Evolutionary conservation across 768 basidiomycete species (phyloP).

Genomic region (Cystofilobasidium capitatum): DNA sequence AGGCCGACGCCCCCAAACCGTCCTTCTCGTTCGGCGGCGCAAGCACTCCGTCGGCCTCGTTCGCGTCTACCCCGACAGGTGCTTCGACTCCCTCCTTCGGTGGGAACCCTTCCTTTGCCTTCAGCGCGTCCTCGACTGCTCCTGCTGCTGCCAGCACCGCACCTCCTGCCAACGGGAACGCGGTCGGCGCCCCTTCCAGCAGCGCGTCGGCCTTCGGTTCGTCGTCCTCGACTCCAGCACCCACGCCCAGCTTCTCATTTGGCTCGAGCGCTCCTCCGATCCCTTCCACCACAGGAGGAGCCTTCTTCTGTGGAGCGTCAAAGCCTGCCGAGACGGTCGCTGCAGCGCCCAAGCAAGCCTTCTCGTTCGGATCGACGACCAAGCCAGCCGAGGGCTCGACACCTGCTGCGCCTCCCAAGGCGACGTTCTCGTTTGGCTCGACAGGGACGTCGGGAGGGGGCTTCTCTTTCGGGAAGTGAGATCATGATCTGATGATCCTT

Average conservation of each 20-base stretch:
- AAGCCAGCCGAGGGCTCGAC: background rate
- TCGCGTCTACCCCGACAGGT: too few species aligned
- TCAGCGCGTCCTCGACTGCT: background rate
- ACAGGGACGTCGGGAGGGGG: background rate
- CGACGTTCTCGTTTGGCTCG: background rate
- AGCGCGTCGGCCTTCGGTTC: too few species aligned
- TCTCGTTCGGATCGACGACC: background rate
- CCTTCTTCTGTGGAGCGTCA: too few species aligned
- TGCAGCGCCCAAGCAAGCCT: background rate
- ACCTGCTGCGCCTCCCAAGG: background rate
- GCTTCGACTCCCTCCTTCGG: too few species aligned
- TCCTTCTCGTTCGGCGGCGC: background rate
- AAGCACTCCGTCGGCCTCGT: too few species aligned
- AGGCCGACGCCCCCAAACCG: background rate
- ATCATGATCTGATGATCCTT: too few species aligned
- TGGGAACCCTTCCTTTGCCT: too few species aligned
- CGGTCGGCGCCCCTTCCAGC: too few species aligned
- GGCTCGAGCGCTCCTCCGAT: too few species aligned
- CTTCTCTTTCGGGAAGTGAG: background rate
- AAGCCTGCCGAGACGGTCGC: background rate
- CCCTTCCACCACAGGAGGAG: too few species aligned
- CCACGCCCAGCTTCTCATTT: too few species aligned
- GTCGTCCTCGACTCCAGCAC: too few species aligned
- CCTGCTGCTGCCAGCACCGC: background rate
- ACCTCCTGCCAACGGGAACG: background rate